phyloP scores from a whole-genome alignment of 495 filamentous ascomycete species.

The Astrocystis sublimbata region DNA sequence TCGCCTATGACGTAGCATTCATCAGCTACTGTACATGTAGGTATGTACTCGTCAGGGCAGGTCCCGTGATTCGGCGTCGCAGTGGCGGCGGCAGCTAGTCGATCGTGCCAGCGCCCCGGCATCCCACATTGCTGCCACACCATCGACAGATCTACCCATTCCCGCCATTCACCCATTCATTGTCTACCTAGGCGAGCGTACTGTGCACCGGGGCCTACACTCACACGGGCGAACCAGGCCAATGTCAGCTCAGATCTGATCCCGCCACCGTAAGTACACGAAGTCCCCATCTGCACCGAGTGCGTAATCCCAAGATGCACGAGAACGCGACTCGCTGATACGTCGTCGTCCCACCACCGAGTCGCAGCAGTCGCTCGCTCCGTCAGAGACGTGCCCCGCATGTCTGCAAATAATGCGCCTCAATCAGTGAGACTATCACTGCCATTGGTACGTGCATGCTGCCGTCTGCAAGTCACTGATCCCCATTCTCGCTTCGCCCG shows the following conservation, averaged over 20 bases:
- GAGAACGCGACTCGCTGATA: conserved; percentile 23
- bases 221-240: too few species aligned
- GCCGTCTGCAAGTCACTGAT: background rate
- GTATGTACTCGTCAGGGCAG: conserved; percentile 17
- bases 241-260: too few species aligned
- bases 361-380: conserved; percentile 19
- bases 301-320: conserved; percentile 21
- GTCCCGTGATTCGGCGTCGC: conserved; percentile 35
- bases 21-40: too few species aligned
- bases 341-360: conserved; percentile 9
- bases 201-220: too few species aligned
- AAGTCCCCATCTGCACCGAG: background rate
- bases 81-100: conserved; percentile 30
- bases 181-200: background rate
- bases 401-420: conserved; percentile 56
- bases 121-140: background rate
- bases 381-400: conserved; percentile 35
- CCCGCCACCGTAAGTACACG: too few species aligned
- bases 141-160: background rate
- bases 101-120: background rate
- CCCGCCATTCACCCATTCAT: background rate
- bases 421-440: conserved; percentile 89
- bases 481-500: background rate
- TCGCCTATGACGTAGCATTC: conserved; percentile 31
- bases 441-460: conserved; percentile 65